Evolutionary conservation across 352 stramenopile species (phyloP), one percentile per base, ranked within the genome.

Genomic region (Chrysophaeum taylorii): DNA sequence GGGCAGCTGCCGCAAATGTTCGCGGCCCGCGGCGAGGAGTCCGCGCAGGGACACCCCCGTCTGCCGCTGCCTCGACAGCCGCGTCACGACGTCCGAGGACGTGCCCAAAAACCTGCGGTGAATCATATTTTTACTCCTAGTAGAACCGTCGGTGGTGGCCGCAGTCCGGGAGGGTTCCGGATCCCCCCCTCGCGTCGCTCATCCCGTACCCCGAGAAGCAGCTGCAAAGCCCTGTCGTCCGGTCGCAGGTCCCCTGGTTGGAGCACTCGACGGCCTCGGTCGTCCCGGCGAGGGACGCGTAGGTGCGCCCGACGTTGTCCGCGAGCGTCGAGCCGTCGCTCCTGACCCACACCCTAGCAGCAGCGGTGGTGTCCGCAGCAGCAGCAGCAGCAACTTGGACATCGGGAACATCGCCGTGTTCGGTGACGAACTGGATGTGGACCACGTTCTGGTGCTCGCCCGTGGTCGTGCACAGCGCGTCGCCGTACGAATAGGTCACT

Each of bases 401-500:
- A 5, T 18, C 45, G 23, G 45, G 45, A 5, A 57, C 9, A 25
- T 57, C 23, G 9, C 33, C n/a, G 57, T 66, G 57, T 18, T 48
- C 33, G 12, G 33, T 45, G 14, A 45, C 57, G 35, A 66, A 66
- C 2, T 66, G 33, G 31, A 66, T 36, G 31, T 2, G 2, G 31
- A 66, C 36, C 33, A 66, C 14, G 57, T 43, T 43, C 1, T 45
- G 2, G 31, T 31, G 31, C 33, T 45, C 2, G n/a, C n/a, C n/a
- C n/a, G n/a, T n/a, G n/a, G n/a, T n/a, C n/a, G n/a, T n/a, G n/a
- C n/a, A n/a, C n/a, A n/a, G n/a, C n/a, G n/a, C n/a, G n/a, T n/a
- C n/a, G n/a, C n/a, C n/a, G 57, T 25, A 63, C 9, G 27, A 9
- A 2, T 7, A 7, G 52, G 52, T 33, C 9, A 96, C 88, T 0